Evolutionary conservation across 1,284 basidiomycete genomes (phyloP), one percentile per base, ranked within the genome.

Genomic region (Apiotrichum domesticum): DNA sequence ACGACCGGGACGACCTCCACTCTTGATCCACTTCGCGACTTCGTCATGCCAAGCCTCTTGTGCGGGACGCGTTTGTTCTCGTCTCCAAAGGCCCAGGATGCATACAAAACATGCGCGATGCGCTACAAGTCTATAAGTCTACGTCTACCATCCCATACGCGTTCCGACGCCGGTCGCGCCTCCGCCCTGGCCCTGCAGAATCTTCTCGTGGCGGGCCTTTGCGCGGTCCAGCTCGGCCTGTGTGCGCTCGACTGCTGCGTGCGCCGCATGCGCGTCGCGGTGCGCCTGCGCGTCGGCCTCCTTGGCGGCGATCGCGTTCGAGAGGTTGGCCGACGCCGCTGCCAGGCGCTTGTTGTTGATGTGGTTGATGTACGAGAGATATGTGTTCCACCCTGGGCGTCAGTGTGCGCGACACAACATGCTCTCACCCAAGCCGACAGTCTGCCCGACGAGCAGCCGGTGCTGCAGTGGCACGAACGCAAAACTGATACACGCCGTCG

Each of bases 401-500:
- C 42, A 52, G 51, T 9, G 37, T 4, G 34, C 34, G 9, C 13
- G 42, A 33, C 10, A 3, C 33, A 14, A 7, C 3, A 34, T 13
- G 63, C n/a, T n/a, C 68, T 63, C 52, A 70, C 90, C 88, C 55
- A 93, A 78, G 56, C 85, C 87, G 54, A 93, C 88, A 14, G 86
- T 82, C 66, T 89, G 84, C 29, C 90, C 82, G n/a, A 87, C 79
- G 9, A 87, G 80, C 59, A 92, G 85, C 15, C 89, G 84, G 53
- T 90, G 79, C 66, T 90, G 88, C 3, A 81, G 82, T 0, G 90
- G 90, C 0, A 92, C 82, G 52, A 92, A 41, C 7, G 84, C 78
- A 68, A 92, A 92, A 77, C 91, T 92, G 78, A 90, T 77, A 54
- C 88, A 71, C 69, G 91, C 89, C 0, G 88, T 83, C 0, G 90